Base-by-base conservation (phyloP, 2,329 filamentous ascomycete species). In the Pseudogymnoascus sp. region DNA sequence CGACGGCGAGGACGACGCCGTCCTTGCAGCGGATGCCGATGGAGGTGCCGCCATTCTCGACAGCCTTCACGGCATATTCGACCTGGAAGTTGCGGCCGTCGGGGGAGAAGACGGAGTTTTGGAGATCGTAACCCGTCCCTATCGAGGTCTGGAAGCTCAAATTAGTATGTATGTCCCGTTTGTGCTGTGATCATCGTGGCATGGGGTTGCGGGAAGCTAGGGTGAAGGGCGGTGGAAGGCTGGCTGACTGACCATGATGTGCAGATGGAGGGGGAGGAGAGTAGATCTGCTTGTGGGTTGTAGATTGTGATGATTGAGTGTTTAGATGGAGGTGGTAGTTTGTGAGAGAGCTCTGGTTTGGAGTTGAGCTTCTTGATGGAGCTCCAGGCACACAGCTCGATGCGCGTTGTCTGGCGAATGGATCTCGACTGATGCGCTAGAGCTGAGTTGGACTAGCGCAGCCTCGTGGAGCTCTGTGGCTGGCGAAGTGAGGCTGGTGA, bases 61-160 rank as follows among this genome's bases (percentile, higher is more conserved):
- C 94, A 63, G 94, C 94, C 83, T 99, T 99, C 71, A 95, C 89
- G 69, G 94, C 94, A 77, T 99, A 99, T 83, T 99, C 94, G 77
- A 95, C 91, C 79, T 99, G 94, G 78, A 99, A 99, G 78, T 99
- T 99, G 71, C 94, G 90, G 74, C 94, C 94, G 80, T 99, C 94
- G 69, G 94, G 94, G 59, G 94, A 97, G 83, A 97, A 99, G 81
- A 97, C 95, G 74, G 94, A 97, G 85, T 99, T 99, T 76, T 91
- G 91, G 72, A 99, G 89, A 86, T 99, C 94, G 81, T 99, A 99
- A 74, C 94, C 94, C 73, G 94, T 99, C 75, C 94, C 94, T 89
- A 99, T 99, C 74, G 94, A 99, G 74, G 94, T 99, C 94, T 99
- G 65, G 43, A 29, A 49, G 43, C 43, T 49, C 12, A 29, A 14